A percentile compares a stretch with the other conserved stretches of the same genome.
Evolutionary conservation across 1,284 basidiomycete species (phyloP).

Genomic region (Cryptococcus hybrid): DNA sequence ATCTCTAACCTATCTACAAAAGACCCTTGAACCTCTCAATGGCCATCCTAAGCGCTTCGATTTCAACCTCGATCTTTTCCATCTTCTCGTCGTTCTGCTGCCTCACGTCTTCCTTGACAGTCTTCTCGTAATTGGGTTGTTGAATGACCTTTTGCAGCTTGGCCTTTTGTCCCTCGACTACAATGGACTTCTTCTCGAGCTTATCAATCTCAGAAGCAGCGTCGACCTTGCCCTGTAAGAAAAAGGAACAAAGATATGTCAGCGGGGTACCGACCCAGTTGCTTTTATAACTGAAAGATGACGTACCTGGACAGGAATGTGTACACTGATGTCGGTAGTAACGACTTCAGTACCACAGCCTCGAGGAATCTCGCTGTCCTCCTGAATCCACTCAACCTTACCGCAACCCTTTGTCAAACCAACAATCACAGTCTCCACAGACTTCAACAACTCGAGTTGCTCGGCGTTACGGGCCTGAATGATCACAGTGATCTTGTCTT

Average conservation of each 20-base stretch:
- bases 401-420: constrained; percentile 90
- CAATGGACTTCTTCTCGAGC: constrained; percentile 78
- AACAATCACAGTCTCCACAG: constrained; percentile 71
- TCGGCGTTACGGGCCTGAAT: constrained; percentile 67
- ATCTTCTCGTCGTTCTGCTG: constrained; percentile 67
- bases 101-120: constrained; percentile 74
- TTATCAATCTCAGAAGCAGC: constrained; percentile 79
- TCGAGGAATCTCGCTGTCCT: constrained; percentile 63
- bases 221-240: constrained; percentile 72
- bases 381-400: constrained; percentile 61
- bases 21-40: constrained; percentile 49
- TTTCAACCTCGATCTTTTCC: constrained; percentile 46
- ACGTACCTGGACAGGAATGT: constrained; percentile 75
- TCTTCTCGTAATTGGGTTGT: constrained; percentile 71
- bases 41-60: constrained; percentile 44
- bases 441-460: constrained; percentile 65
- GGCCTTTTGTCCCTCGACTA: constrained; percentile 65
- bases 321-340: constrained; percentile 67
- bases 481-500: constrained; percentile 61
- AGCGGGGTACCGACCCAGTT: not conserved
- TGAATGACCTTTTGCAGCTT: constrained; percentile 74
- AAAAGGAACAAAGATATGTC: not conserved
- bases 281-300: constrained; percentile 25
- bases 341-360: constrained; percentile 87
- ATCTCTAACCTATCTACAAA: constrained; percentile 20